A percentile compares a stretch with the other conserved stretches of the same genome.
Evolutionary conservation across 176 grass and related monocot species (phyloP).

Genomic region (Paspalum notatum): DNA sequence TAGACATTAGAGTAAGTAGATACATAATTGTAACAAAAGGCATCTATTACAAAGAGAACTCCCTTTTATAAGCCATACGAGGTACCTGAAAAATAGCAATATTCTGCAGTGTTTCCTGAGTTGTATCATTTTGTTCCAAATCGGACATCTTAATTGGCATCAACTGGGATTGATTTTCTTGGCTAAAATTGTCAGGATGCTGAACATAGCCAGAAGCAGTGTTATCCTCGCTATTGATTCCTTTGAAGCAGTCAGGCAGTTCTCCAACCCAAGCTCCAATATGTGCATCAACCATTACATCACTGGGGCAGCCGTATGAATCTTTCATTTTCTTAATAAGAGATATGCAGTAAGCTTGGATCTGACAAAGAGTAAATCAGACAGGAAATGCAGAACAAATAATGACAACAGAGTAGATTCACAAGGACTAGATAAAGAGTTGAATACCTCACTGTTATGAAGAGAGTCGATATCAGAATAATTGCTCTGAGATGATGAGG

Average conservation of each 20-base stretch:
- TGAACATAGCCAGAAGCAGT: conserved; percentile 16
- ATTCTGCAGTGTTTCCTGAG: conserved; percentile 45
- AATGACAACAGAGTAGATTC: not conserved
- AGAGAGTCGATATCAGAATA: conserved; percentile 48
- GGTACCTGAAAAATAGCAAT: conserved; percentile 94
- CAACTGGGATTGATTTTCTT: conserved; percentile 24
- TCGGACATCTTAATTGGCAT: conserved; percentile 33
- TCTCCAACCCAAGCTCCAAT: conserved; percentile 78
- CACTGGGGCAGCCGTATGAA: conserved; percentile 54
- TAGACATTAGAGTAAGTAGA: conserved; percentile 7
- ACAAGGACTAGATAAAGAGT: conserved; percentile 13
- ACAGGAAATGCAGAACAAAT: conserved; percentile 5
- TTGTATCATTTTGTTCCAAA: conserved; percentile 39
- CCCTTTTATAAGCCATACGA: not conserved
- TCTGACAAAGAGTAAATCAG: conserved; percentile 49
- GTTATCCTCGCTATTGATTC: conserved; percentile 3
- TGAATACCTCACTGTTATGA: conserved; percentile 58
- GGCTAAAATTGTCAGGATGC: not conserved
- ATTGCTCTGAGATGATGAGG: conserved; percentile 51
- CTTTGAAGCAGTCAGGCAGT: conserved; percentile 68
- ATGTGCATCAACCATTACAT: conserved; percentile 61
- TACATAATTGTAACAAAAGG: not conserved
- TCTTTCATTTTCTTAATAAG: conserved; percentile 84
- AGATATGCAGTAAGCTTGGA: conserved; percentile 59
- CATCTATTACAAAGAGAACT: conserved; percentile 8